Evolutionary conservation across 345 rosid species (phyloP).

Genomic region (Acer yangbiense): DNA sequence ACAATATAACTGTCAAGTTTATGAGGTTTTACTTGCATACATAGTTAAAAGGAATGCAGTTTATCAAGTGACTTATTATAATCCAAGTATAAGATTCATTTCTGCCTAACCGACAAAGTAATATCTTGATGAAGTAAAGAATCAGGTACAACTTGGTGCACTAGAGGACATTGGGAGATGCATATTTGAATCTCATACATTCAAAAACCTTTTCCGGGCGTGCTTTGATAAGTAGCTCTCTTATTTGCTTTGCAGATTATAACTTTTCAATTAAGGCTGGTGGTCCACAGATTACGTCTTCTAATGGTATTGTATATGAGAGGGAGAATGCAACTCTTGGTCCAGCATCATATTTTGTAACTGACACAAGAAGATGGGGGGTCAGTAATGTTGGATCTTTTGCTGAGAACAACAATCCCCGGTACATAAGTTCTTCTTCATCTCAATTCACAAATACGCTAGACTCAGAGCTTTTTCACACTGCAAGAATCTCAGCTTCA

Average conservation of each 20-base stretch:
- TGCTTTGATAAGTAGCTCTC: background rate
- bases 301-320: conserved; percentile 41
- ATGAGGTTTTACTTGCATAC: background rate
- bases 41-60: background rate
- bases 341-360: conserved; percentile 56
- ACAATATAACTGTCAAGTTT: background rate
- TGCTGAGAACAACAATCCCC: conserved; percentile 33
- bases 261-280: conserved; percentile 62
- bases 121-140: background rate
- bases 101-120: background rate
- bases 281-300: conserved; percentile 54
- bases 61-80: background rate
- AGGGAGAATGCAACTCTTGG: conserved; percentile 56
- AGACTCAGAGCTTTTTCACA: conserved; percentile 46
- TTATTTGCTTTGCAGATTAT: conserved; percentile 38
- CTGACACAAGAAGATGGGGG: conserved; percentile 43
- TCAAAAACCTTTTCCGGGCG: background rate
- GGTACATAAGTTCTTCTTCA: conserved; percentile 24
- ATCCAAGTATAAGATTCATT: background rate
- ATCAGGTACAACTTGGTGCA: background rate
- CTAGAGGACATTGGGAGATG: background rate
- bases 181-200: background rate
- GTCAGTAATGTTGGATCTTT: conserved; percentile 50
- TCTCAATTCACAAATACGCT: conserved; percentile 42
- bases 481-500: conserved; percentile 68